These are phyloP conservation scores for Tetrahymena malaccensis DNA, from an alignment of 73 alveolate genomes.

Conservation along the genomic window DNA sequence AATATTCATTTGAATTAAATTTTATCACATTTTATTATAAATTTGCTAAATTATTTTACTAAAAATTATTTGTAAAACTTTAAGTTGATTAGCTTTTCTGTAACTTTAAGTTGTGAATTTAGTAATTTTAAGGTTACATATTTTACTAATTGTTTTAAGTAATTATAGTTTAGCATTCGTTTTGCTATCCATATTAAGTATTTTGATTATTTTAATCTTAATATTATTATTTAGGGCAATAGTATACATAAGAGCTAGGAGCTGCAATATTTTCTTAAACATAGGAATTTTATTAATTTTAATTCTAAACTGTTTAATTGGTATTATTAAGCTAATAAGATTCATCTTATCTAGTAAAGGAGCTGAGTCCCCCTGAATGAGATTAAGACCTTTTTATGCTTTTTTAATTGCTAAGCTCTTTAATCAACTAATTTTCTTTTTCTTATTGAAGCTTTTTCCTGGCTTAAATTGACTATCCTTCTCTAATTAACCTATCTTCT, in stretches of 20 bases:
- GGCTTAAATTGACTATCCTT: neutral
- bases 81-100: neutral
- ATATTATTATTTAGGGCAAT: neutral
- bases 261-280: neutral
- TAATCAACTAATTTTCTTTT: neutral
- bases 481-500: neutral
- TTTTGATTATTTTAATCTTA: neutral
- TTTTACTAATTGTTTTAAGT: no score
- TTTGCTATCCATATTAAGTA: neutral
- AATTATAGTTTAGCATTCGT: neutral
- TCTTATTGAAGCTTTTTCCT: neutral
- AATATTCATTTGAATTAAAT: no score
- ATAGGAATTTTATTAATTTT: neutral
- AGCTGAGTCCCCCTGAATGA: neutral
- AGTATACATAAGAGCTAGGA: neutral
- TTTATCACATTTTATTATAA: no score
- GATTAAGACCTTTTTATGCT: neutral
- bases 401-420: neutral
- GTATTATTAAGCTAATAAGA: neutral
- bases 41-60: neutral
- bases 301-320: neutral
- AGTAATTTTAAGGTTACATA: no score
- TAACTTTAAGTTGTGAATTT: no score
- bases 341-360: neutral
- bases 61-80: no score